Percentiles rank a stretch among this genome's conserved stretches.
Evolutionary conservation across 192 early-diverging fungal species (phyloP).

Genomic region (Backusella luteola): DNA sequence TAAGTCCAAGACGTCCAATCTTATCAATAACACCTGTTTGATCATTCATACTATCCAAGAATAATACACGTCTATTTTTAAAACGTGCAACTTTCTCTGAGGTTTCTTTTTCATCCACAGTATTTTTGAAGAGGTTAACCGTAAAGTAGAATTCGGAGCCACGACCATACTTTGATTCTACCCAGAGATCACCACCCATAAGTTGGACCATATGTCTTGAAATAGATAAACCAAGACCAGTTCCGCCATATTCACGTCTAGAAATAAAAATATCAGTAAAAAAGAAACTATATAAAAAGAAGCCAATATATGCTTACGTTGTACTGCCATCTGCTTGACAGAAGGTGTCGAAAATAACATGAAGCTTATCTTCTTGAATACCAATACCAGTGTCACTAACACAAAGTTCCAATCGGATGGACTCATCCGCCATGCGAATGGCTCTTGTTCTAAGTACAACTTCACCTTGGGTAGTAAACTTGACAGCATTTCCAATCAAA

Average conservation of each 20-base stretch:
- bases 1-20: slow-evolving; percentile 47
- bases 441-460: slow-evolving; percentile 18
- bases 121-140: slow-evolving; percentile 47
- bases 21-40: slow-evolving; percentile 45
- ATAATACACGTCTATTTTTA: slow-evolving; percentile 60
- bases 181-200: slow-evolving; percentile 79
- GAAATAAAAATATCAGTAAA: neutral
- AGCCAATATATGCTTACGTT: slow-evolving; percentile 35
- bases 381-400: slow-evolving; percentile 86
- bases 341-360: slow-evolving; percentile 79
- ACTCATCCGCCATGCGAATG: slow-evolving; percentile 19
- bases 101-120: slow-evolving; percentile 38
- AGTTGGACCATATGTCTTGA: slow-evolving; percentile 72
- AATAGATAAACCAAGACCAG: slow-evolving; percentile 86
- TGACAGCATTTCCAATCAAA: slow-evolving; percentile 72
- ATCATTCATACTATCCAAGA: slow-evolving; percentile 56
- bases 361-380: slow-evolving; percentile 75
- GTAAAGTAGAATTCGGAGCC: slow-evolving; percentile 82
- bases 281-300: neutral
- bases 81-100: slow-evolving; percentile 52
- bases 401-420: slow-evolving; percentile 60
- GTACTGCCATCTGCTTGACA: slow-evolving; percentile 81
- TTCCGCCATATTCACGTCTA: slow-evolving; percentile 79
- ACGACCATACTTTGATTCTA: slow-evolving; percentile 67
- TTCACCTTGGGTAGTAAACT: slow-evolving; percentile 52